Percentiles rank a stretch among this genome's conserved stretches.
Conservation (phyloP, 768 basidiomycete species). For the Baorangia bicolor region DNA sequence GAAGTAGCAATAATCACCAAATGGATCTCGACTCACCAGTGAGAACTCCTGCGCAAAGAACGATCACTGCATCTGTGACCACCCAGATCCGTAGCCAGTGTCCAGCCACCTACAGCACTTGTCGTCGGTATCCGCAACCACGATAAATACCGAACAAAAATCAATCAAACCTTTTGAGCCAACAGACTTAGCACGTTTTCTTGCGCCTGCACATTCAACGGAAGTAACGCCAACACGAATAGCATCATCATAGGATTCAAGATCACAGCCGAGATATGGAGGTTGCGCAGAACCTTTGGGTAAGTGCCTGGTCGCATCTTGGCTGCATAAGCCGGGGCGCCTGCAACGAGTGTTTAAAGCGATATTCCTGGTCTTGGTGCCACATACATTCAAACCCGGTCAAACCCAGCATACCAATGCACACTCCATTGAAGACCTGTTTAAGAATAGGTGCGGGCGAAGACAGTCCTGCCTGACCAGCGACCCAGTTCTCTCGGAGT, state of each 20-base stretch:
- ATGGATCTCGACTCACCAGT: conserved; percentile 43
- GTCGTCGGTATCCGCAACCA: neutral
- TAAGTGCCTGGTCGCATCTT: conserved; percentile 56
- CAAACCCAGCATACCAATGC: conserved; percentile 68
- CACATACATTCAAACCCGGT: conserved; percentile 66
- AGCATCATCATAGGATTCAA: conserved; percentile 58
- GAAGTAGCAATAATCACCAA: neutral
- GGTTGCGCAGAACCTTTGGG: conserved; percentile 60
- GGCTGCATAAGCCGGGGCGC: conserved; percentile 64
- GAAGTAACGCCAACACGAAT: conserved; percentile 58
- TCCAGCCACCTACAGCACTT: conserved; percentile 47
- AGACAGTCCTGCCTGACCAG: conserved; percentile 30
- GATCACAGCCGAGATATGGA: conserved; percentile 58
- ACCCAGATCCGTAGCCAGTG: conserved; percentile 62
- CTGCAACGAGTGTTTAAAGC: conserved; percentile 26
- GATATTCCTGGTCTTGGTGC: neutral
- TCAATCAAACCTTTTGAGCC: conserved; percentile 47
- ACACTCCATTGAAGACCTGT: conserved; percentile 65
- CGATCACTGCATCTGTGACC: conserved; percentile 66
- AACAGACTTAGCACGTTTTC: conserved; percentile 68
- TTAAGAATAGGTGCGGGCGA: conserved; percentile 35
- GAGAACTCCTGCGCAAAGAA: conserved; percentile 69
- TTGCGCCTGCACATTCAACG: conserved; percentile 44
- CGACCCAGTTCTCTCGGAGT: conserved; percentile 55
- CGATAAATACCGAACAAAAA: neutral